Base-by-base conservation (phyloP, 352 stramenopile species). In the Bremia lactucae region DNA sequence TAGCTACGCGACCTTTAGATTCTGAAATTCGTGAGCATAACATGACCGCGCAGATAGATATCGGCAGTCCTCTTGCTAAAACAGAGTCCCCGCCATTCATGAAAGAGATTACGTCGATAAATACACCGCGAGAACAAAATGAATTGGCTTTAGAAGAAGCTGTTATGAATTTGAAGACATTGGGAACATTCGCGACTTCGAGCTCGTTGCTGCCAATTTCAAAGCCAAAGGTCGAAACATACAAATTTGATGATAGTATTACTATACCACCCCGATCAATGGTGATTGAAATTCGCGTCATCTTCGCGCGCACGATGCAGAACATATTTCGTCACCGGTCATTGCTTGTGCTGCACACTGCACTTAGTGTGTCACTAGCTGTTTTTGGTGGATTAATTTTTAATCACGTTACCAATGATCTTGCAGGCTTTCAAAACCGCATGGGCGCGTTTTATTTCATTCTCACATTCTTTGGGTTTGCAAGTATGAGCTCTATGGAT, bases 371-470 rank as follows among this genome's bases (percentile, higher is more conserved):
- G 2, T 46, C 59, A 25, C 55, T 91, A 11, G 75, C 65, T 33
- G 45, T 91, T 6, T 71, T 84, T 39, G 72, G 66, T 9, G 78
- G 75, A 0, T 33, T 86, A 6, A 88, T 88, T 43, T 91, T 91
- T 55, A 83, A 83, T 39, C 61, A 86, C 43, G 74, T 91, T 36
- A 81, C 76, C 22, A 79, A 85, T 37, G 74, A 91, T 31, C 64
- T 91, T 10, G 78, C 78, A 23, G 78, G 78, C 1, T 91, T 91
- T 50, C 78, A 88, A 44, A 91, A 91, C 42, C 75, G 78, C 42
- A 88, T 71, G 37, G 78, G 75, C 25, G 75, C 78, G 16, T 91
- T 91, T 41, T 86, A 81, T 63, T 91, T 91, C 42, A 82, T 86
- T 35, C 54, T 91, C 45, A 91, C 75, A 8, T 88, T 91, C 38